Conservation (phyloP, 2,329 filamentous ascomycete genomes). For the Chaetomium olivaceum region DNA sequence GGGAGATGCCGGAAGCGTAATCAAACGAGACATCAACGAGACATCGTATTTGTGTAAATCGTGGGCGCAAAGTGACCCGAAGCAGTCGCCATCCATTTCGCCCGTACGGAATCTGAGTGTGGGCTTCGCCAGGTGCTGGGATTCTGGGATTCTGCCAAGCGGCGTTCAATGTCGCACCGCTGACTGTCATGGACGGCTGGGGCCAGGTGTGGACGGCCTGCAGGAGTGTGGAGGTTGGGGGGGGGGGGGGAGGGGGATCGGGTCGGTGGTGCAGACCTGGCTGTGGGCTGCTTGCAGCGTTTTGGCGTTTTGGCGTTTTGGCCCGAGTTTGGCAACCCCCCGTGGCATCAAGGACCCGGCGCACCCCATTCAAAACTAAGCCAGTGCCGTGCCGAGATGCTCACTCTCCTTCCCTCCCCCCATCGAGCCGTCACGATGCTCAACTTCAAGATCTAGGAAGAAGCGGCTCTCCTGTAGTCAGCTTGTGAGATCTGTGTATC, state of each 20-base stretch:
- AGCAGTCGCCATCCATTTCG: neutral
- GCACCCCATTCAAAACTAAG: conserved; percentile 40
- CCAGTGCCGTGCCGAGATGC: conserved; percentile 32
- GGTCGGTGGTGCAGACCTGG: conserved; percentile 6
- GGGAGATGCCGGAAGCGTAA: neutral
- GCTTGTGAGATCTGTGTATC: conserved; percentile 46
- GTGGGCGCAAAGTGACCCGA: neutral
- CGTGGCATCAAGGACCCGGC: conserved; percentile 21
- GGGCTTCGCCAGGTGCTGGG: neutral
- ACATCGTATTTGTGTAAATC: neutral
- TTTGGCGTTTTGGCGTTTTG: conserved; percentile 15
- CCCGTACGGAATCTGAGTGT: neutral
- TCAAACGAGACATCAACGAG: neutral
- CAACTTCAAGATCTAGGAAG: conserved; percentile 53
- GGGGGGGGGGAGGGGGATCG: conserved; percentile 22
- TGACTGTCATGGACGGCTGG: conserved; percentile 19
- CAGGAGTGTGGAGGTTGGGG: conserved; percentile 25
- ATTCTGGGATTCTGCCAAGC: conserved; percentile 4
- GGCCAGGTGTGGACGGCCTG: conserved; percentile 18
- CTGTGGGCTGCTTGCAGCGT: conserved; percentile 15
- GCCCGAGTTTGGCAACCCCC: conserved; percentile 6
- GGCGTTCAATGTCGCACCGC: conserved; percentile 6
- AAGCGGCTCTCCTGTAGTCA: conserved; percentile 58
- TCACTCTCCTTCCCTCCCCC: conserved; percentile 36
- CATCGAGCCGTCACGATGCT: conserved; percentile 58